Evolutionary conservation across 2,329 filamentous ascomycete genomes (phyloP), one percentile per base, ranked within the genome.

Genomic region (Alternaria solani): DNA sequence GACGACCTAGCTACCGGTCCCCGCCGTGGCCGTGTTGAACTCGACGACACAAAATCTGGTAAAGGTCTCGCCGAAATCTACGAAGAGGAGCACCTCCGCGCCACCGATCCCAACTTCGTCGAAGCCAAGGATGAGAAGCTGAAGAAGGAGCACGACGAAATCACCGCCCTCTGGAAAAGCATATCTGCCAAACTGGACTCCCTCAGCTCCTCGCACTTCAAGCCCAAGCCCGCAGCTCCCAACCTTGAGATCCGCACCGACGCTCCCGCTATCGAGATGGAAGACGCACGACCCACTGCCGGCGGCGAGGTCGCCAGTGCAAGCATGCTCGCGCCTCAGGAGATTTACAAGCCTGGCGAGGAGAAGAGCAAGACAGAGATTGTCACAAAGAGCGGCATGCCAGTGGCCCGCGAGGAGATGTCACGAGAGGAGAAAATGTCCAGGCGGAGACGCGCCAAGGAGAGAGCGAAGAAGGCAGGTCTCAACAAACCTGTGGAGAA

Each of bases 161-260:
- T 98, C 55, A 88, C 90, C 71, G 84, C 84, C 30, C 82, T 97
- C 71, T 99, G 95, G 93, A 91, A 88, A 68, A 90, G 91, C 36
- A 85, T 97, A 54, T 89, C 87, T 72, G 87, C 86, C 46, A 91
- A 92, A 64, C 88, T 99, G 56, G 95, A 99, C 79, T 88, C 92
- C 26, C 88, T 99, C 64, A 94, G 89, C 79, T 96, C 91, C 77
- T 96, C 93, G 89, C 91, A 97, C 81, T 97, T 97, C 86, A 94
- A 92, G 79, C 95, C 95, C 55, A 96, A 94, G 81, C 89, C 92
- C 11, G 86, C 90, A 2, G 90, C 90, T 52, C 88, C 92, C n/a
- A 87, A 88, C 46, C 87, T 99, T 64, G 94, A 92, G 43, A 91
- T 97, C 56, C 90, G 97, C 34, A 87, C 92, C 26, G 94, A 98